Percentiles rank a stretch among this genome's conserved stretches.
phyloP scores from a whole-genome alignment of 139 green algal genomes.

The Chlorella sp. region DNA sequence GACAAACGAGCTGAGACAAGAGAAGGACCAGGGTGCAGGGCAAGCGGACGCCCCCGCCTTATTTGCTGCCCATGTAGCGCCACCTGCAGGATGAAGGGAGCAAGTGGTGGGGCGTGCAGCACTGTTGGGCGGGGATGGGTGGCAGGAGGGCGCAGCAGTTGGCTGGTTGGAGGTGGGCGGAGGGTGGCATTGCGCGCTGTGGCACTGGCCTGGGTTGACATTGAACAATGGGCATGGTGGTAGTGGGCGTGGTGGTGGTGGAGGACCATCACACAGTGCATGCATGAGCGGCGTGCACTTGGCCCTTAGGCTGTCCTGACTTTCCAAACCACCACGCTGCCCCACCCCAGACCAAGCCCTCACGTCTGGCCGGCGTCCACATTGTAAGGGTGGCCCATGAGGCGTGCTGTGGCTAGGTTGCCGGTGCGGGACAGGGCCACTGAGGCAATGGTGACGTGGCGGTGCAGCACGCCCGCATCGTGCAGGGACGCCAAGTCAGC shows the following conservation, averaged over 20 bases:
- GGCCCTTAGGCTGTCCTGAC: too few species aligned
- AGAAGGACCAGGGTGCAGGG: background rate
- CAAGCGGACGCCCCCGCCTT: too few species aligned
- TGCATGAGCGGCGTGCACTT: too few species aligned
- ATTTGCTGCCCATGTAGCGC: too few species aligned
- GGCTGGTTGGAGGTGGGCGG: background rate
- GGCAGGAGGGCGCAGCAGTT: background rate
- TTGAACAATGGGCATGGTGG: too few species aligned
- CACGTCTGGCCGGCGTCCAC: background rate
- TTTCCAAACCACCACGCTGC: background rate
- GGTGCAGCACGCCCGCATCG: constrained; percentile 35
- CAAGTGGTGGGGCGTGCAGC: background rate
- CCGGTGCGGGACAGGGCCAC: constrained; percentile 11
- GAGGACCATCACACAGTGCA: too few species aligned
- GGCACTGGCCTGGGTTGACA: too few species aligned
- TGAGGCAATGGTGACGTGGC: constrained; percentile 39
- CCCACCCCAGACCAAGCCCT: background rate
- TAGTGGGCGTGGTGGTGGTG: too few species aligned
- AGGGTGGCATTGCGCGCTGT: too few species aligned
- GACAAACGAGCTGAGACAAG: too few species aligned
- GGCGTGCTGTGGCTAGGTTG: constrained; percentile 29
- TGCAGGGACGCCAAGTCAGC: constrained; percentile 37
- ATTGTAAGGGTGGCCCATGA: constrained; percentile 20
- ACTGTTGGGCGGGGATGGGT: background rate
- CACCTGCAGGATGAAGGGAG: background rate